phyloP scores from a whole-genome alignment of 305 asterid genomes.

The Solanum chacoense region DNA sequence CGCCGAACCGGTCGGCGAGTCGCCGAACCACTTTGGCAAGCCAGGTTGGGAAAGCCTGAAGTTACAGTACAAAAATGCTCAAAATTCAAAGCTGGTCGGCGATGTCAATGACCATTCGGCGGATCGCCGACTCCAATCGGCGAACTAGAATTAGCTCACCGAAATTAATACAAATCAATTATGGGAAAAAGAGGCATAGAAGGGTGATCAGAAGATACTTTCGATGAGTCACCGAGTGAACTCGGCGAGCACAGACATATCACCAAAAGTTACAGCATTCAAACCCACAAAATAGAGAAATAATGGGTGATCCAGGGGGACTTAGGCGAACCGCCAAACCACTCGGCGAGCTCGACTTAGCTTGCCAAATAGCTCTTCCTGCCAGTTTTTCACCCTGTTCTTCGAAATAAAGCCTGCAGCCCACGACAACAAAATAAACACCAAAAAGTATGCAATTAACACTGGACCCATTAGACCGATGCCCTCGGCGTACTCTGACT shows the following conservation, averaged over 20 bases:
- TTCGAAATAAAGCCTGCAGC: not conserved
- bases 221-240: not conserved
- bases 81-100: not conserved
- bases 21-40: not conserved
- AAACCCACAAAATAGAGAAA: not conserved
- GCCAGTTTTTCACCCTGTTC: not conserved
- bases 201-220: not conserved
- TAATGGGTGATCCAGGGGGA: not conserved
- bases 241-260: not conserved
- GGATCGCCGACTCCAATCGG: not conserved
- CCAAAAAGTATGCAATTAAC: not conserved
- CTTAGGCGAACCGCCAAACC: not conserved
- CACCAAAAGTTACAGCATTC: not conserved
- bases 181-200: not conserved
- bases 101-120: not conserved
- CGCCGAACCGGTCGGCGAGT: not conserved
- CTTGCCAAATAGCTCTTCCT: not conserved
- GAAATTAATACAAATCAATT: too few relatives aligned
- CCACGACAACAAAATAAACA: not conserved
- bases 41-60: not conserved
- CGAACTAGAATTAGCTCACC: not conserved
- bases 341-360: not conserved
- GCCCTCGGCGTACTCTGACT: not conserved
- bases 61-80: not conserved
- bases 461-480: not conserved